Evolutionary conservation across 331 rosid genomes (phyloP).

Genomic region (Cydonia oblonga): DNA sequence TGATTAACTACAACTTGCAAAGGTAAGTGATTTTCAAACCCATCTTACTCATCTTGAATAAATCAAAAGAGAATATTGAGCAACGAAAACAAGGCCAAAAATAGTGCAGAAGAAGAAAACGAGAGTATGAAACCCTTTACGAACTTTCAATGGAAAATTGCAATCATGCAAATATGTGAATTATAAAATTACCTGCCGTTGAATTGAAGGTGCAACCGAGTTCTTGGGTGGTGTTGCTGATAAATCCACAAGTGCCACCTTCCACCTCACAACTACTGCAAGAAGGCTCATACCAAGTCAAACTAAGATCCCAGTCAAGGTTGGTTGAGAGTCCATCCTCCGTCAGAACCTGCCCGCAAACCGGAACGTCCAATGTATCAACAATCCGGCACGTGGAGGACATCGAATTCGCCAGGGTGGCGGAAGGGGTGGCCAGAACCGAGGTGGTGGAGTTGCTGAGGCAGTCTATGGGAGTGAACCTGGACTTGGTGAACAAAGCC

Average conservation of each 20-base stretch:
- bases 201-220: conserved; percentile 24
- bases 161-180: neutral
- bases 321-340: conserved; percentile 13
- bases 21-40: no score
- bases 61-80: no score
- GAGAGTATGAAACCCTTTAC: neutral
- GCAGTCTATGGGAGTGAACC: conserved; percentile 38
- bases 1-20: no score
- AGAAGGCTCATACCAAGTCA: conserved; percentile 52
- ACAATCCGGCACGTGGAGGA: conserved; percentile 30
- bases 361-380: conserved; percentile 23
- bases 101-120: neutral
- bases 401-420: conserved; percentile 13
- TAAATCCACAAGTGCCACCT: conserved; percentile 37
- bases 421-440: conserved; percentile 40
- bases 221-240: conserved; percentile 23
- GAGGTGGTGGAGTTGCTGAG: conserved; percentile 56
- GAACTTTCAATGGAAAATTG: neutral
- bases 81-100: neutral
- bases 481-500: conserved; percentile 4
- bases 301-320: conserved; percentile 30
- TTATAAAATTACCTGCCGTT: conserved; percentile 26
- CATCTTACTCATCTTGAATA: no score
- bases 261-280: conserved; percentile 51
- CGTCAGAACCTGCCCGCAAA: conserved; percentile 12